Percentiles rank a stretch among this genome's conserved stretches.
phyloP scores from a whole-genome alignment of 2,329 filamentous ascomycete species.

The Byssothecium circinans region DNA sequence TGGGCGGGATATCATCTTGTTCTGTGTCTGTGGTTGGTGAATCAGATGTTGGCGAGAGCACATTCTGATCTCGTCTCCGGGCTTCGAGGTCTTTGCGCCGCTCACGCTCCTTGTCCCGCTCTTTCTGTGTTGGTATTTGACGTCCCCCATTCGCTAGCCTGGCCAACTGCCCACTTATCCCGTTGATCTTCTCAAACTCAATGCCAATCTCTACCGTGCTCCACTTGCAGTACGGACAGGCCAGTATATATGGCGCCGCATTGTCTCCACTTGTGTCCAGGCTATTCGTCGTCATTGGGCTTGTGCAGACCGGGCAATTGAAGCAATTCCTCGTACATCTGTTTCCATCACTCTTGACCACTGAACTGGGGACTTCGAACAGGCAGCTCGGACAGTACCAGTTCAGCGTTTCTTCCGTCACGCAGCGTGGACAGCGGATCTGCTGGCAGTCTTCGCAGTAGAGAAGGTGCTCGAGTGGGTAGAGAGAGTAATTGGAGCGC shows the following conservation, averaged over 20 bases:
- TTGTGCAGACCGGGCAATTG: conserved; percentile 86
- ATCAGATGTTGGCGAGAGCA: conserved; percentile 23
- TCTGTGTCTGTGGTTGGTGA: conserved; percentile 12
- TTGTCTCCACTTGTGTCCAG: conserved; percentile 56
- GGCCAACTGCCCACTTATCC: conserved; percentile 78
- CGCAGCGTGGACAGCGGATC: conserved; percentile 89
- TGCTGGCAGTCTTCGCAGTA: conserved; percentile 98
- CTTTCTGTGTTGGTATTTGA: conserved; percentile 44
- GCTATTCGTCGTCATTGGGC: conserved; percentile 74
- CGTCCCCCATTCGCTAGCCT: conserved; percentile 61
- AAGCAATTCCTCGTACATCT: conserved; percentile 95
- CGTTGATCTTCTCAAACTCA: conserved; percentile 84
- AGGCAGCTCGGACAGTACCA: conserved; percentile 95
- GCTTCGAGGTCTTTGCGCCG: conserved; percentile 35
- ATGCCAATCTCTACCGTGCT: conserved; percentile 86
- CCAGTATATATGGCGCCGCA: conserved; percentile 71
- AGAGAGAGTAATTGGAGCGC: conserved; percentile 87
- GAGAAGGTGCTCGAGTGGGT: conserved; percentile 87
- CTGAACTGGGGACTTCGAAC: conserved; percentile 93
- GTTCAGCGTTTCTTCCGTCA: conserved; percentile 88
- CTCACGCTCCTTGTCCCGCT: conserved; percentile 44
- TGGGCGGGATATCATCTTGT: conserved; percentile 43
- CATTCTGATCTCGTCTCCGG: conserved; percentile 20
- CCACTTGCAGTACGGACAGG: conserved; percentile 93
- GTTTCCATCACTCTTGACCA: conserved; percentile 89